A percentile compares a stretch with the other conserved stretches of the same genome.
Conservation (phyloP, 768 basidiomycete species). For the Tricholoma terreum region DNA sequence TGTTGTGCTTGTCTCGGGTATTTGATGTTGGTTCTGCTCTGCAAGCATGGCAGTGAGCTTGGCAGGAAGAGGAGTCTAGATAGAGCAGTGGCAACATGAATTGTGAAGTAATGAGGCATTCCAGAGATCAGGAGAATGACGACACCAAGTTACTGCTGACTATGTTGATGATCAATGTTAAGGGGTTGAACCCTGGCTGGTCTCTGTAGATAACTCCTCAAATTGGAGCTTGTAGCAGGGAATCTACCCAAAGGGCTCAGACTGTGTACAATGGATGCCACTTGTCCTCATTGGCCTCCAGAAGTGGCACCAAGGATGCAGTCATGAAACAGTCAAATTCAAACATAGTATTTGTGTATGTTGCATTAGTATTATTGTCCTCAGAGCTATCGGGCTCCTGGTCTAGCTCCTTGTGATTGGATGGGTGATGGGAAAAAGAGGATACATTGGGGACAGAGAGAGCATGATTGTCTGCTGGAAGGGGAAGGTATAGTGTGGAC, state of each 20-base stretch:
- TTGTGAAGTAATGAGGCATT: too few species aligned
- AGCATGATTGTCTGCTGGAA: slow-evolving; percentile 22
- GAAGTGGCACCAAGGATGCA: slow-evolving; percentile 34
- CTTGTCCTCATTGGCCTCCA: slow-evolving; percentile 29
- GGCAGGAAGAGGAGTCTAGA: background rate
- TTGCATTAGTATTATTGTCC: background rate
- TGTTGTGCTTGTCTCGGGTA: background rate
- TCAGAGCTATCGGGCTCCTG: background rate
- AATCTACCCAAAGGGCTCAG: slow-evolving; percentile 2
- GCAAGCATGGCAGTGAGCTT: background rate
- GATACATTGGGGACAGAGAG: slow-evolving; percentile 24
- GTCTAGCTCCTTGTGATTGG: slow-evolving; percentile 4
- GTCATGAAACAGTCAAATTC: slow-evolving; percentile 36
- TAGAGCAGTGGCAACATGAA: too few species aligned
- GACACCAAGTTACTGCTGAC: too few species aligned
- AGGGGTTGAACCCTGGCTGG: slow-evolving; percentile 34
- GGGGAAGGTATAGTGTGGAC: slow-evolving; percentile 30
- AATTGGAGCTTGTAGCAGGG: slow-evolving; percentile 6
- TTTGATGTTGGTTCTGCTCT: background rate
- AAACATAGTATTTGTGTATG: slow-evolving; percentile 1
- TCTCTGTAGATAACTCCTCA: slow-evolving; percentile 4
- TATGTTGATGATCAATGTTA: too few species aligned
- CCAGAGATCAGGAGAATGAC: too few species aligned
- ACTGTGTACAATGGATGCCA: slow-evolving; percentile 8
- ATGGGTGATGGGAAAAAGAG: slow-evolving; percentile 12